A percentile compares a stretch with the other conserved stretches of the same genome.
phyloP scores from a whole-genome alignment of 2,329 filamentous ascomycete species.

The Scedosporium boydii region DNA sequence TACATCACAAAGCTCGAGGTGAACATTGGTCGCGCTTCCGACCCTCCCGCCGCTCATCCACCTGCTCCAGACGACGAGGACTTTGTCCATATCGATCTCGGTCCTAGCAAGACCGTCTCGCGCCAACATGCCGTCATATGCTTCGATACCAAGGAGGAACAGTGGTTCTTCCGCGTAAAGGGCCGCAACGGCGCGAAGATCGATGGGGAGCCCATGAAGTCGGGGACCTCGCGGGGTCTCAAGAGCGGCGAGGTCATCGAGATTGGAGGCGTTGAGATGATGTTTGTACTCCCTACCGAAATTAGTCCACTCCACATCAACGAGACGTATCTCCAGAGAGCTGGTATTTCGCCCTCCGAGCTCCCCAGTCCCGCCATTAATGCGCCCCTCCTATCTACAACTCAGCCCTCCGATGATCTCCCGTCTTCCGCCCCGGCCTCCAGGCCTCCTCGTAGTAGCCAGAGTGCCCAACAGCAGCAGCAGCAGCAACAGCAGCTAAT shows the following conservation, averaged over 20 bases:
- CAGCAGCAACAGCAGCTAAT: constrained; percentile 33
- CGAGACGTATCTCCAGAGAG: constrained; percentile 59
- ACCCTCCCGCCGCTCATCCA: constrained; percentile 16
- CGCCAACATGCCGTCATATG: constrained; percentile 66
- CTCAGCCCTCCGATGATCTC: constrained; percentile 5
- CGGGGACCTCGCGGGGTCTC: constrained; percentile 55
- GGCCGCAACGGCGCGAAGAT: constrained; percentile 87
- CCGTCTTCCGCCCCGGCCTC: constrained; percentile 9
- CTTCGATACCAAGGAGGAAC: constrained; percentile 57
- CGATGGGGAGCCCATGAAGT: constrained; percentile 62
- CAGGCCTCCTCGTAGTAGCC: constrained; percentile 10
- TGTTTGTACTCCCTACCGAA: constrained; percentile 86
- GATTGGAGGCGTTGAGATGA: constrained; percentile 91
- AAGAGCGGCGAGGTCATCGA: constrained; percentile 86
- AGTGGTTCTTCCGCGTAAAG: constrained; percentile 79
- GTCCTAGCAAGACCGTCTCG: constrained; percentile 73
- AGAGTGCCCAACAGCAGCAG: constrained; percentile 13
- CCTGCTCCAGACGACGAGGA: constrained; percentile 34
- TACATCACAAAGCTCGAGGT: constrained; percentile 68
- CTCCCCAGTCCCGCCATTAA: neutral
- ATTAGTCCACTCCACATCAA: constrained; percentile 57
- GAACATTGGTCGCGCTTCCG: constrained; percentile 56
- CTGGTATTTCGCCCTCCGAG: constrained; percentile 34
- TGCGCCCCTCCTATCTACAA: constrained; percentile 7
- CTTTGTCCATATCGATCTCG: constrained; percentile 76